phyloP scores from a whole-genome alignment of 805 yeast species.

The Yarrowia divulgata region DNA sequence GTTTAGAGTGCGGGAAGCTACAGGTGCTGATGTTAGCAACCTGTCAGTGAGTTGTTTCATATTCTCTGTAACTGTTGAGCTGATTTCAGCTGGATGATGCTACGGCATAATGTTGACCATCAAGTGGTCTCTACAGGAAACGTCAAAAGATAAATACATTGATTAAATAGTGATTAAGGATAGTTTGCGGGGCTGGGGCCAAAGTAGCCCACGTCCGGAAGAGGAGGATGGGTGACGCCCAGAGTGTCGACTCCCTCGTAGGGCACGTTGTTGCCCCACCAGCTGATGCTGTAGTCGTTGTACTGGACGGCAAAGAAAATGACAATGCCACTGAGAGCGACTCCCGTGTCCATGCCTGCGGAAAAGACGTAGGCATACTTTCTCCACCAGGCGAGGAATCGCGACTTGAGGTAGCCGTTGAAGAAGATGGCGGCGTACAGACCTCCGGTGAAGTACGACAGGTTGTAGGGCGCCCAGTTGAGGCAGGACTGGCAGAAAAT shows the following conservation, averaged over 20 bases:
- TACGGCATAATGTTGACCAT: too few relatives aligned
- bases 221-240: slow-evolving; percentile 37
- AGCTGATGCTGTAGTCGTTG: slow-evolving; percentile 49
- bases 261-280: slow-evolving; percentile 59
- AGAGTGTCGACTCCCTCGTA: slow-evolving; percentile 17
- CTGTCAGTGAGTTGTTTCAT: too few relatives aligned
- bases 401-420: slow-evolving; percentile 55
- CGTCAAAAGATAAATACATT: slow-evolving; percentile 6
- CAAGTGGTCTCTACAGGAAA: too few relatives aligned
- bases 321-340: slow-evolving; percentile 57
- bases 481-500: slow-evolving; percentile 14
- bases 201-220: slow-evolving; percentile 46
- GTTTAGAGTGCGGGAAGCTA: too few relatives aligned
- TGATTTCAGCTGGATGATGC: too few relatives aligned
- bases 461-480: slow-evolving; percentile 43
- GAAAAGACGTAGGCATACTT: slow-evolving; percentile 60
- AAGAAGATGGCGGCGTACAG: slow-evolving; percentile 54
- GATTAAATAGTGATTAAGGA: slow-evolving; percentile 40
- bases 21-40: too few relatives aligned
- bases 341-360: slow-evolving; percentile 59
- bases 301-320: slow-evolving; percentile 56
- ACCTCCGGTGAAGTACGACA: slow-evolving; percentile 55
- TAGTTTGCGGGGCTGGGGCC: slow-evolving; percentile 48
- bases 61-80: too few relatives aligned
- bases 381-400: slow-evolving; percentile 60